A percentile compares a stretch with the other conserved stretches of the same genome.
Evolutionary conservation across 768 basidiomycete species (phyloP).

Genomic region (Filobasidium floriforme): DNA sequence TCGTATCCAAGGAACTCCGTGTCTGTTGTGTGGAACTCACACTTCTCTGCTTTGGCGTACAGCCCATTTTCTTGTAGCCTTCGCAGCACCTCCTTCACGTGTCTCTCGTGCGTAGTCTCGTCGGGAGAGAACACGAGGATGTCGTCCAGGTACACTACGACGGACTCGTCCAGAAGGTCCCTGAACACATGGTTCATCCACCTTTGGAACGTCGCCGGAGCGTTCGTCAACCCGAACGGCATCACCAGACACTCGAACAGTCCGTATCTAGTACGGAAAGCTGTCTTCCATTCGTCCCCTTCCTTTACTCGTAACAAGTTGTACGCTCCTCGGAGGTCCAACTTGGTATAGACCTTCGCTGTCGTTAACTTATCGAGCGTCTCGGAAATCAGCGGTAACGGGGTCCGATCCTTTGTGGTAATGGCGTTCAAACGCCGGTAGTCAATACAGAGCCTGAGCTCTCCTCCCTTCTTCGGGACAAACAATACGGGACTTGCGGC

Average conservation of each 20-base stretch:
- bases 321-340: constrained; percentile 25
- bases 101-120: constrained; percentile 2
- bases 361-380: not conserved
- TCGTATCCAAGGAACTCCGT: constrained; percentile 30
- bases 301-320: constrained; percentile 19
- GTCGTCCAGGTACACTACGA: constrained; percentile 3
- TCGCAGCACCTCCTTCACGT: constrained; percentile 25
- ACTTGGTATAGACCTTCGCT: constrained; percentile 5
- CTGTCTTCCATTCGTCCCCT: constrained; percentile 25
- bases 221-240: constrained; percentile 18
- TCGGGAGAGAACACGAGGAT: not conserved
- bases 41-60: constrained; percentile 28
- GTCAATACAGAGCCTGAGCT: constrained; percentile 28
- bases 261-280: constrained; percentile 24
- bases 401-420: constrained; percentile 18
- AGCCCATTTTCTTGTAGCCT: constrained; percentile 21
- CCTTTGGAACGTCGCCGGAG: constrained; percentile 25
- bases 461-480: constrained; percentile 30
- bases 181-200: constrained; percentile 23
- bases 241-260: constrained; percentile 22
- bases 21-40: constrained; percentile 23
- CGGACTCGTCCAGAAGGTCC: not conserved
- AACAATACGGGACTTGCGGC: constrained; percentile 33
- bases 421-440: constrained; percentile 58
- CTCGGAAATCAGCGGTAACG: not conserved